Base-by-base conservation (phyloP, 1,284 basidiomycete species). In the Singerocomus rubriflavus region DNA sequence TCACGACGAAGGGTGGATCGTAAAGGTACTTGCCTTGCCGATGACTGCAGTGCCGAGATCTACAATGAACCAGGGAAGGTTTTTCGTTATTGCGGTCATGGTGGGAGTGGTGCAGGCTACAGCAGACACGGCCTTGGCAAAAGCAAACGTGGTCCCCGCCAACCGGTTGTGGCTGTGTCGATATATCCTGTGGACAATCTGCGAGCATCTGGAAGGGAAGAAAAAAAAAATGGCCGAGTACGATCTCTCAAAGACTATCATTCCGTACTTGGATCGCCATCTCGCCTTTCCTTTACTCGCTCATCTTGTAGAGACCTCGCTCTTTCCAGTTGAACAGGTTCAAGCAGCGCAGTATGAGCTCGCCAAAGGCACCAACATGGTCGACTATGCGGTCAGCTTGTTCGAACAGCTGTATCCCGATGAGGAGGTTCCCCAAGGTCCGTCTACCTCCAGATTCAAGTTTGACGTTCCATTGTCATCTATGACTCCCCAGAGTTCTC, bases 301-400 rank as follows among this genome's bases (percentile, higher is more conserved):
- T 30, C 93, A 97, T 73, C 84, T 98, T 48, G 78, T 78, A 31
- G 82, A 90, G 62, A 80, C 78, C 12, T 81, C 82, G 34, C 72
- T 88, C 36, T 95, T 93, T 69, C 78, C 88, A 1, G 76, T 79
- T 32, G 76, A 86, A 49, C 84, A 96, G 58, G 83, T 96, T 50
- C 81, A 84, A 52, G 76, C 84, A 46, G 93, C 93, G 21, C 93
- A 94, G 72, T 97, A 98, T 89, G 95, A 98, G 67, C 86, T 98
- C 50, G 92, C 93, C 51, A 96, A 93, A 70, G 91, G 88, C 59
- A 99, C 94, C 45, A 96, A 97, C 72, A 95, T 97, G 93, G 86
- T 95, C 54, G 92, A 94, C 71, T 97, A 94, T 64, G 84, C 90
- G 36, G 80, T 88, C 55, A 79, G 79, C 60, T 72, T 96, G 58